Evolutionary conservation across 2,329 filamentous ascomycete genomes (phyloP).

Genomic region (Fusarium floridanum): DNA sequence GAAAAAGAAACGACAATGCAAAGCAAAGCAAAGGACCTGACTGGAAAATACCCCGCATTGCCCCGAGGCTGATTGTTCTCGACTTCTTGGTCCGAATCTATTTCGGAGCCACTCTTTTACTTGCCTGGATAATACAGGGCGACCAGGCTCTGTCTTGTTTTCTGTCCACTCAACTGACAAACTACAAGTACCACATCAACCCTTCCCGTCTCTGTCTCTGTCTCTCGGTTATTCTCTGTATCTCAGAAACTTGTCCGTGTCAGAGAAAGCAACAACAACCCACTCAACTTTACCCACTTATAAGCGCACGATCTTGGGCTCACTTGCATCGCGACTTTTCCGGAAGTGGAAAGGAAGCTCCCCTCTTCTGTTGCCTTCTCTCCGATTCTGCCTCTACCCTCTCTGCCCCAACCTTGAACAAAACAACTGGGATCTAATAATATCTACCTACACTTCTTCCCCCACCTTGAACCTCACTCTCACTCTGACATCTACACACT

Average conservation of each 20-base stretch:
- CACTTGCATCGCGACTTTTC: conserved; percentile 42
- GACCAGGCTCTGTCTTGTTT: neutral
- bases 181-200: neutral
- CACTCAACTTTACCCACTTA: conserved; percentile 34
- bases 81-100: conserved; percentile 6
- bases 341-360: conserved; percentile 38
- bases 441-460: neutral
- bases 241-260: neutral
- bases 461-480: conserved; percentile 7
- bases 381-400: conserved; percentile 22
- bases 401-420: conserved; percentile 11
- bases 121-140: neutral
- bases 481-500: conserved; percentile 5
- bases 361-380: conserved; percentile 43
- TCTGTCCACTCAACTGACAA: neutral
- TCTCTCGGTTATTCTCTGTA: neutral
- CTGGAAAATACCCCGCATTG: conserved; percentile 24
- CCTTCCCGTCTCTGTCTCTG: neutral
- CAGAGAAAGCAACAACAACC: conserved; percentile 1
- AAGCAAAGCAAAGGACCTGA: neutral
- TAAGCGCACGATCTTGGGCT: conserved; percentile 38
- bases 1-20: neutral
- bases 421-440: neutral
- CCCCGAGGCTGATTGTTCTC: conserved; percentile 8
- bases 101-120: neutral